Evolutionary conservation across 208 protist species (phyloP), one percentile per base, ranked within the genome.

Genomic region (Acanthamoeba castellanii): DNA sequence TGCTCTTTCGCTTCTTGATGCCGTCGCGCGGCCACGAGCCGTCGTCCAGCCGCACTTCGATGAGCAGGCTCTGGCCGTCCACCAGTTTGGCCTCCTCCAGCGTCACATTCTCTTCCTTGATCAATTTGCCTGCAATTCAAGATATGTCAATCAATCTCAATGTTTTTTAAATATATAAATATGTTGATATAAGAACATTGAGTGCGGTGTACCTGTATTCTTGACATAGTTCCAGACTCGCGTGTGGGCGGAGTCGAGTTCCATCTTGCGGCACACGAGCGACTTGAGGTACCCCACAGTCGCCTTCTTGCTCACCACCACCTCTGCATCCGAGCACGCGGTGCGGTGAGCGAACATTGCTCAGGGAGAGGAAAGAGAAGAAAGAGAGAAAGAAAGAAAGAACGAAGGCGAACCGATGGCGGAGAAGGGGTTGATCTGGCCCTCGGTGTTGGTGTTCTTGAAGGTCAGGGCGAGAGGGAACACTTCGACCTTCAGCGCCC

Each of bases 391-490:
- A 13, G 6, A 59, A 16, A 61, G 55, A 50, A 50, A 50, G 47
- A 50, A 50, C 47, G 47, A 27, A 16, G 32, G 16, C 32, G 68
- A 42, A 76, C 68, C 68, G 37, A 92, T 72, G 34, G n/a, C 57
- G 25, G 87, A 92, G 25, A 72, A 72, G n/a, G 61, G 50, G 87
- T 92, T 92, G 87, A 92, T 92, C 22, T 37, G 55, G 87, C 87
- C 87, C 37, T 92, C 87, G 25, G n/a, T 47, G 61, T 61, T 92
- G 87, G 87, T 92, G 37, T 92, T 92, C 87, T 72, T 92, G 57
- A 14, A 34, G 34, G 27, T 34, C n/a, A 92, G 57, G 37, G 30
- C 61, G 30, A 92, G 87, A 30, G 87, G 87, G 61, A 55, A 74
- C n/a, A 92, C 87, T 30, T 92, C 87, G 25, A 92, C 87, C 18